A percentile compares a stretch with the other conserved stretches of the same genome.
phyloP scores from a whole-genome alignment of 1,139 yeast genomes.

The Chernovozyma aurita region DNA sequence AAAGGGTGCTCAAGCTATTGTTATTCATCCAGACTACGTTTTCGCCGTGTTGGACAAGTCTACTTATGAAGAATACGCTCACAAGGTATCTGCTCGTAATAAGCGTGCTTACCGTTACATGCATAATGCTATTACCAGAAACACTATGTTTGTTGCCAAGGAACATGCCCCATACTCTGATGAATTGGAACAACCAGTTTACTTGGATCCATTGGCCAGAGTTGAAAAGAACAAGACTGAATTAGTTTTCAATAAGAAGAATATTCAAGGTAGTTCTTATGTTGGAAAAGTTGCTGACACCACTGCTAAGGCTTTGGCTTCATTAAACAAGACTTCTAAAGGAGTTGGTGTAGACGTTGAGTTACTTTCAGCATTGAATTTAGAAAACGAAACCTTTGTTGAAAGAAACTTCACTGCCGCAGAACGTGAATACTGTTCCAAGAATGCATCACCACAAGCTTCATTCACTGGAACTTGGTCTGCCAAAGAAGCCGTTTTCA shows the following conservation, averaged over 20 bases:
- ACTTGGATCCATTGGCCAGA: constrained; percentile 94
- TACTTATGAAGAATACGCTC: constrained; percentile 64
- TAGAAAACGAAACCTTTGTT: constrained; percentile 81
- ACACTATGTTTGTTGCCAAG: constrained; percentile 89
- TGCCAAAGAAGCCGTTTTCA: constrained; percentile 98
- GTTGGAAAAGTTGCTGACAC: constrained; percentile 35
- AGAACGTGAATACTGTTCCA: constrained; percentile 75
- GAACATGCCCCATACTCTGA: constrained; percentile 88
- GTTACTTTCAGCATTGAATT: constrained; percentile 72
- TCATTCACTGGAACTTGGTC: constrained; percentile 98
- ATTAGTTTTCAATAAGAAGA: constrained; percentile 44
- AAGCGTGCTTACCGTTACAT: constrained; percentile 90
- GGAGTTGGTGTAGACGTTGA: constrained; percentile 98
- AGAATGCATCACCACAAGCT: constrained; percentile 75
- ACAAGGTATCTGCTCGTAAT: constrained; percentile 75
- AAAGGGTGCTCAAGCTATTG: constrained; percentile 96
- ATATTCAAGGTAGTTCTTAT: constrained; percentile 28
- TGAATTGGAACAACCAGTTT: constrained; percentile 82
- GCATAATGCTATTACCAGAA: constrained; percentile 91
- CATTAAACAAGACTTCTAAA: constrained; percentile 46
- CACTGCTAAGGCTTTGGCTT: constrained; percentile 47
- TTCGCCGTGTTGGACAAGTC: constrained; percentile 72
- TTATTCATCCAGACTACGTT: constrained; percentile 89
- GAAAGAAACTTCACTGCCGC: constrained; percentile 84
- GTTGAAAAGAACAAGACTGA: constrained; percentile 53